Evolutionary conservation across 2,329 filamentous ascomycete genomes (phyloP).

Genomic region (Colletotrichum caudatum): DNA sequence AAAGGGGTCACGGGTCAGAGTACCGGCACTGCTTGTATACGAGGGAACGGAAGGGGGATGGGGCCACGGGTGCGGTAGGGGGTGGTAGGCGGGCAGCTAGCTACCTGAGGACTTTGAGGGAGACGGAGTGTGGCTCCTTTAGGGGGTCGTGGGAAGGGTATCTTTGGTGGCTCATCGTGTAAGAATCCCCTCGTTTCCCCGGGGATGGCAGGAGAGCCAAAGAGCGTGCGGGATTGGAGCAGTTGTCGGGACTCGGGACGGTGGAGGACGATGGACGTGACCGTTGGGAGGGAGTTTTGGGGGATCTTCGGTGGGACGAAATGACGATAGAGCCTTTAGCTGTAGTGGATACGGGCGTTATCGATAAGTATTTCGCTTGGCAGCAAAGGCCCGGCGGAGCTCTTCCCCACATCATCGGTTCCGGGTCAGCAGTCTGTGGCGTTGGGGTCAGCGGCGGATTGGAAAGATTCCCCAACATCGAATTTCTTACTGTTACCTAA

Average conservation of each 20-base stretch:
- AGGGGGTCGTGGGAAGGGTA: slow-evolving; percentile 68
- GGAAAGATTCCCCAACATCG: neutral
- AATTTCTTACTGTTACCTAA: neutral
- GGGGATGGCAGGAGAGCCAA: neutral
- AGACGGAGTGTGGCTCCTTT: slow-evolving; percentile 84
- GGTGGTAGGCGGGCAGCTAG: neutral
- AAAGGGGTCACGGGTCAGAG: slow-evolving; percentile 30
- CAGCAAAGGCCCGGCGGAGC: slow-evolving; percentile 4
- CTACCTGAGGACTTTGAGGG: slow-evolving; percentile 79
- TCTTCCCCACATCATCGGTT: slow-evolving; percentile 8
- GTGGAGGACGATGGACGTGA: slow-evolving; percentile 8
- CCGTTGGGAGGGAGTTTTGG: slow-evolving; percentile 5
- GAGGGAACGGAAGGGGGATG: neutral
- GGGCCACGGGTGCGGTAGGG: neutral
- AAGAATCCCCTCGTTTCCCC: neutral
- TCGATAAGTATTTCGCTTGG: neutral
- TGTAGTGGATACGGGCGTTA: slow-evolving; percentile 8
- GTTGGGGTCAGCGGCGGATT: neutral
- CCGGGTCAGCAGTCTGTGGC: neutral
- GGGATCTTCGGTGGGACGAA: slow-evolving; percentile 9
- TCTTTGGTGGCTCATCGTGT: slow-evolving; percentile 68
- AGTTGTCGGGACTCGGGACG: neutral
- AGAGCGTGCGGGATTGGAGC: neutral
- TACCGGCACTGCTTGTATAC: neutral
- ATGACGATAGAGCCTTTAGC: slow-evolving; percentile 21